Conservation (phyloP, 2,329 filamentous ascomycete genomes). For the Daldinia sp. region DNA sequence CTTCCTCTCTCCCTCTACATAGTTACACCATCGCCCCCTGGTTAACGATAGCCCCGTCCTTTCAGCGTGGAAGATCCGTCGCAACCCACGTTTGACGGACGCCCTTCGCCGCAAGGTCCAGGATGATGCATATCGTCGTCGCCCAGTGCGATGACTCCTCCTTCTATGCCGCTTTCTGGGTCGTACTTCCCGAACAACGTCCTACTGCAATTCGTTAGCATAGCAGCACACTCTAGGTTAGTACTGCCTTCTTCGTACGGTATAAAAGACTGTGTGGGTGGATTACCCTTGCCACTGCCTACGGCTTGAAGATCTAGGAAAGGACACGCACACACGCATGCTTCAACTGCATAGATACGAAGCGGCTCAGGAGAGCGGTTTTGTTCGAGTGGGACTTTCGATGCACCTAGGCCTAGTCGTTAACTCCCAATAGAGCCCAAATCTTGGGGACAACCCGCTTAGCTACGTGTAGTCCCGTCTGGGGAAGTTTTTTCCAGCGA, state of each 20-base stretch:
- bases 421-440: conserved; percentile 36
- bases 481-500: conserved; percentile 33
- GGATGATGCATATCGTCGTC: conserved; percentile 29
- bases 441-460: conserved; percentile 36
- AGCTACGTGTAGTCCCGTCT: conserved; percentile 38
- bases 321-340: conserved; percentile 37
- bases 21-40: conserved; percentile 15
- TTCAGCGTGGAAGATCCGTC: conserved; percentile 24
- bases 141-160: conserved; percentile 9
- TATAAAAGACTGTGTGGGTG: conserved; percentile 34
- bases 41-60: conserved; percentile 18
- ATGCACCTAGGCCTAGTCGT: conserved; percentile 28
- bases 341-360: conserved; percentile 37
- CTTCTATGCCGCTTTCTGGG: conserved; percentile 8
- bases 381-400: conserved; percentile 30
- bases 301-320: conserved; percentile 34
- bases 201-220: conserved; percentile 19
- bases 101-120: conserved; percentile 24
- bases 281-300: conserved; percentile 27
- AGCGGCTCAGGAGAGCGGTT: conserved; percentile 33
- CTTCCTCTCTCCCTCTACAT: too few relatives aligned
- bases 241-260: conserved; percentile 25
- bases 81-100: conserved; percentile 4
- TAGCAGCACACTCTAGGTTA: conserved; percentile 22
- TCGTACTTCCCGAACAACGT: conserved; percentile 16